Conservation (phyloP, 768 basidiomycete genomes). For the Boletus reticulatus region DNA sequence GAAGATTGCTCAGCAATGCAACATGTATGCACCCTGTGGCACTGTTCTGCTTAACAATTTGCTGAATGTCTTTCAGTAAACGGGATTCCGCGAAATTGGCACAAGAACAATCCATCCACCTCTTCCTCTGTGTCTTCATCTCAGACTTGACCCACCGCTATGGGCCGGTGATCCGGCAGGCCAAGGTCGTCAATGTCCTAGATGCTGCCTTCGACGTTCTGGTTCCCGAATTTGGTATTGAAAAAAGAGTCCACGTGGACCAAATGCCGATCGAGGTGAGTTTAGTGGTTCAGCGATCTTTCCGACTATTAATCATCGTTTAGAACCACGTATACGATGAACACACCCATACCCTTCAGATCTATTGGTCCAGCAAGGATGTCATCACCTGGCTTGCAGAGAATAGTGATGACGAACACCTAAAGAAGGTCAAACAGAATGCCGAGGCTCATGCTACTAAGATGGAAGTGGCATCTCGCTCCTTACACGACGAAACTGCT, state of each 20-base stretch:
- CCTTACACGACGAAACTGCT: slow-evolving; percentile 83
- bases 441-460: slow-evolving; percentile 88
- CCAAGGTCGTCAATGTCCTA: slow-evolving; percentile 93
- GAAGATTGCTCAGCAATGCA: slow-evolving; percentile 97
- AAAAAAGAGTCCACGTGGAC: slow-evolving; percentile 98
- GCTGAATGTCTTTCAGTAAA: slow-evolving; percentile 52
- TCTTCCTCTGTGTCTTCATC: slow-evolving; percentile 93
- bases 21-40: slow-evolving; percentile 61
- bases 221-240: slow-evolving; percentile 96
- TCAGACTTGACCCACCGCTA: slow-evolving; percentile 92
- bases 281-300: slow-evolving; percentile 2
- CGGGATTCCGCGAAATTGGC: slow-evolving; percentile 89
- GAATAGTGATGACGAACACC: slow-evolving; percentile 93
- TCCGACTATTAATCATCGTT: slow-evolving; percentile 14
- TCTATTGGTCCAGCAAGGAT: slow-evolving; percentile 95
- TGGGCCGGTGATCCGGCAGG: slow-evolving; percentile 93
- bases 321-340: slow-evolving; percentile 97
- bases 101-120: slow-evolving; percentile 93
- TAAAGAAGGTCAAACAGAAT: slow-evolving; percentile 91
- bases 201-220: slow-evolving; percentile 97
- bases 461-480: slow-evolving; percentile 87
- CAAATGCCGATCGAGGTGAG: slow-evolving; percentile 97
- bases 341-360: slow-evolving; percentile 85
- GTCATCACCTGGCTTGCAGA: slow-evolving; percentile 95
- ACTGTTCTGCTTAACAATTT: background rate